Conservation (phyloP, 192 early-diverging fungal genomes). For the Funneliformis geosporum region DNA sequence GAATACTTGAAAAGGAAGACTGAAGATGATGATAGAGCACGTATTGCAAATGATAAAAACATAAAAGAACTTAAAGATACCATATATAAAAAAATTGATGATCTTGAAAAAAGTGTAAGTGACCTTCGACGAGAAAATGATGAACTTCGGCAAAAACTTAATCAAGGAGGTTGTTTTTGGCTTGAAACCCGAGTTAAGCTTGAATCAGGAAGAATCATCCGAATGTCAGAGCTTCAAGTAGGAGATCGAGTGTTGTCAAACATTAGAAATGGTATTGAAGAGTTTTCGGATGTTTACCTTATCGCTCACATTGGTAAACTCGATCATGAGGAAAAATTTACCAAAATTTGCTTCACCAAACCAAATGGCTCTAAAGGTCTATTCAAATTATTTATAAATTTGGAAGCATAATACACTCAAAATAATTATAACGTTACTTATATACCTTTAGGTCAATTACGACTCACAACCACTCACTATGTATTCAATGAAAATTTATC, state of each 20-base stretch:
- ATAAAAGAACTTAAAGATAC: background rate
- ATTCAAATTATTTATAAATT: background rate
- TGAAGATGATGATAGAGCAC: background rate
- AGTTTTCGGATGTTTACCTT: background rate
- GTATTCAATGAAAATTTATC: background rate
- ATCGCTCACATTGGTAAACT: background rate
- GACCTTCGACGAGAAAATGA: background rate
- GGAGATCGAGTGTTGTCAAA: background rate
- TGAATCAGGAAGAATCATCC: background rate
- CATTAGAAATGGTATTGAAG: background rate
- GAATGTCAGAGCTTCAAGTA: constrained; percentile 5
- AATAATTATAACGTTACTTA: background rate
- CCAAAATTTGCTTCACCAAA: background rate
- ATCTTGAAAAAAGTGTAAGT: background rate
- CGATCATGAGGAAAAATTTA: background rate
- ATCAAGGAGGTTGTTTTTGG: background rate
- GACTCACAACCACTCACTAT: background rate
- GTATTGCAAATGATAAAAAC: background rate
- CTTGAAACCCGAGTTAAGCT: background rate
- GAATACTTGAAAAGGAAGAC: no score
- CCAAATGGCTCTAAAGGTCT: background rate
- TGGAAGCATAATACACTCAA: no score
- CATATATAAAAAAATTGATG: background rate
- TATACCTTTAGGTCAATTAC: background rate
- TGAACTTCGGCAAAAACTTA: background rate